phyloP scores from a whole-genome alignment of 257 asterid species.

The Phtheirospermum japonicum region DNA sequence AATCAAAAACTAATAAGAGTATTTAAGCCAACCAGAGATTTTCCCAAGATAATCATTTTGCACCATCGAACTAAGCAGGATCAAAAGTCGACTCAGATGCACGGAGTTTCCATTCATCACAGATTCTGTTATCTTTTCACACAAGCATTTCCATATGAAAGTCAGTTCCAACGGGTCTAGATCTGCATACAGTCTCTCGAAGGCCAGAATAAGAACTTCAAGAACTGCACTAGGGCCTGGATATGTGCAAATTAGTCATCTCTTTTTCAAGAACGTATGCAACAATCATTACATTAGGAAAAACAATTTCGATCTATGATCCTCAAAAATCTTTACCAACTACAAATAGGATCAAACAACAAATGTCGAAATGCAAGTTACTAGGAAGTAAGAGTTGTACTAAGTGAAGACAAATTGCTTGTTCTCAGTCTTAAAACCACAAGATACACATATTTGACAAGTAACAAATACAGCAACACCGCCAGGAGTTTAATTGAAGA shows the following conservation, averaged over 20 bases:
- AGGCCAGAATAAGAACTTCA: constrained; percentile 58
- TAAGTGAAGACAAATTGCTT: not conserved
- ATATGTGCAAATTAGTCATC: constrained; percentile 21
- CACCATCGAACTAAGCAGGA: constrained; percentile 55
- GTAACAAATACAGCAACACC: constrained; percentile 11
- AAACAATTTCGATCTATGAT: too few relatives aligned
- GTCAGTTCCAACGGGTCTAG: constrained; percentile 50
- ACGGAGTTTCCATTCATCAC: constrained; percentile 36
- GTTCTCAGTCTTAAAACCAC: constrained; percentile 9
- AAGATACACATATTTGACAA: not conserved
- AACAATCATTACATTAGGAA: not conserved
- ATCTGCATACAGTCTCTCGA: constrained; percentile 58
- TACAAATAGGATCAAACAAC: constrained; percentile 7
- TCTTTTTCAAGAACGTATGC: not conserved
- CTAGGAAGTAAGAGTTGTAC: not conserved
- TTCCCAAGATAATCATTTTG: constrained; percentile 48
- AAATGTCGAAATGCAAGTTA: not conserved
- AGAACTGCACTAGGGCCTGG: constrained; percentile 57
- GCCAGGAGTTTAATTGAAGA: constrained; percentile 5
- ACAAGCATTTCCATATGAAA: constrained; percentile 53
- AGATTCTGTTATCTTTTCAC: constrained; percentile 46
- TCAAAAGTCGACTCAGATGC: constrained; percentile 55
- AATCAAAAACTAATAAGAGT: constrained; percentile 15
- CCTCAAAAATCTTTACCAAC: not conserved
- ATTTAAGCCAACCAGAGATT: constrained; percentile 56